Base-by-base conservation (phyloP, 495 filamentous ascomycete species). In the Podospora fimiseda region DNA sequence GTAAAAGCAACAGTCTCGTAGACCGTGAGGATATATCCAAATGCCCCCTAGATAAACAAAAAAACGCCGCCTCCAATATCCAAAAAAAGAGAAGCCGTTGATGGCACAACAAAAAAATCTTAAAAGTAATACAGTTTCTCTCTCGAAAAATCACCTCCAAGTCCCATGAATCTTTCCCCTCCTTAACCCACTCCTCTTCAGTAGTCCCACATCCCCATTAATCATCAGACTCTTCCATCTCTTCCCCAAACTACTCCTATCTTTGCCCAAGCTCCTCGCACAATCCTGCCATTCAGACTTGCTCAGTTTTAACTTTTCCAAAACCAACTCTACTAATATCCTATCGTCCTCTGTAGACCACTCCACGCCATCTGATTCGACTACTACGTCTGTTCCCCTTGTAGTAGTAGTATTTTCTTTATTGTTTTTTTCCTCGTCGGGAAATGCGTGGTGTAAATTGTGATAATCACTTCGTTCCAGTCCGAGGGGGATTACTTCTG, bases 211-310 rank as follows among this genome's bases (percentile, higher is more conserved):
- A 14, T 85, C 83, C 15, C 85, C 80, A 18, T 74, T 76, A 8
- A 82, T 64, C 61, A 88, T 74, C 50, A 81, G 70, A 46, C 80
- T 77, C 67, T 82, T 82, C 86, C 85, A 90, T 61, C 88, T 69
- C 47, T 74, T 72, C 19, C 84, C 83, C n/a, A 88, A 70, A 53
- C 80, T 85, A 16, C 74, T 72, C n/a, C 80, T 68, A 60, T 86
- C 82, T 62, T 81, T 85, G 18, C 81, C 80, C 51, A 90, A 73
- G 56, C 72, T 79, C 41, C 79, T 73, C 50, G 87, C 87, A 69
- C 87, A 90, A 52, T 90, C 86, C 43, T 88, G 83, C 88, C 86
- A 90, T 51, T 90, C 85, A 48, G 74, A 78, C 65, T 82, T 83
- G 39, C 80, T 81, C 20, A 90, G 80, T 55, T 80, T 80, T 45